Conservation (phyloP, 148 eudicot species). For the Vaccinium corymbosum region DNA sequence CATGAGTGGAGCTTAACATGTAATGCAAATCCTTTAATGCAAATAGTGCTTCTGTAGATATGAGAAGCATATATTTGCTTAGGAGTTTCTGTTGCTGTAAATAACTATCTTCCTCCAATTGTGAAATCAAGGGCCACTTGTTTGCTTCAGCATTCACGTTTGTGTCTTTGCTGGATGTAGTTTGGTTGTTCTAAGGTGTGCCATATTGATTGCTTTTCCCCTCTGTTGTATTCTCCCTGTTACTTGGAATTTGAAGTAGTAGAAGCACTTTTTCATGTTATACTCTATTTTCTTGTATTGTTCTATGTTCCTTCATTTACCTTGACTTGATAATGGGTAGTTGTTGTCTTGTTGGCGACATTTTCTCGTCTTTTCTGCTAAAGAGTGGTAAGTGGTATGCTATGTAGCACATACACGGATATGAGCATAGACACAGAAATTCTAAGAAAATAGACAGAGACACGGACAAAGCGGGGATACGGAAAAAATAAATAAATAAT, state of each 20-base stretch:
- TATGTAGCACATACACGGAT: too few species aligned
- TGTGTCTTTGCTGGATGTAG: background rate
- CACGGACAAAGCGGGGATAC: too few species aligned
- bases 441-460: too few species aligned
- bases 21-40: constrained; percentile 13
- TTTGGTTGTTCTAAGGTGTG: background rate
- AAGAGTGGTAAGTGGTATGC: background rate
- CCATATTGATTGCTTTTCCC: background rate
- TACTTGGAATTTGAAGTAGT: background rate
- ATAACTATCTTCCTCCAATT: constrained; percentile 10
- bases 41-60: constrained; percentile 15
- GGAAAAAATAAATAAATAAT: too few species aligned
- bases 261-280: background rate
- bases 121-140: constrained; percentile 7
- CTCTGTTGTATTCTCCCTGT: background rate
- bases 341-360: background rate
- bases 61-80: constrained; percentile 14
- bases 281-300: background rate
- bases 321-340: background rate
- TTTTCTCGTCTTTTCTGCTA: background rate
- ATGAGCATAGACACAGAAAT: too few species aligned
- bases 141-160: background rate
- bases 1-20: background rate
- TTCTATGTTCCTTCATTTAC: background rate
- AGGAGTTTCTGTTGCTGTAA: constrained; percentile 22